Evolutionary conservation across 2,329 filamentous ascomycete species (phyloP), one percentile per base, ranked within the genome.

Genomic region (Drechslerella coelobrocha): DNA sequence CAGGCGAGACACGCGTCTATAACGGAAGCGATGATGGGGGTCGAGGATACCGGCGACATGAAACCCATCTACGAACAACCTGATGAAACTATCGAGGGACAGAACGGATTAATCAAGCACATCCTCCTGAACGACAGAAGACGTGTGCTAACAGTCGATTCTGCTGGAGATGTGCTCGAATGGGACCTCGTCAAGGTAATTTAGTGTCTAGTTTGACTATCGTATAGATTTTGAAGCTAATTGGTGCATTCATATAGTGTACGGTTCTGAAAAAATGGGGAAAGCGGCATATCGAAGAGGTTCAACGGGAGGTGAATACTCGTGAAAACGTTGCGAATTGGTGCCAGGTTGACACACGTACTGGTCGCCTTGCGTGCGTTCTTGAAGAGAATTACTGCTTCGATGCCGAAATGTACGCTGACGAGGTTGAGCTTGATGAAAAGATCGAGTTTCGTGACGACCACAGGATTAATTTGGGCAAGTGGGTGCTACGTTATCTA

Each of bases 381-480:
- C 80, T 99, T 17, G 94, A 99, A 77, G 91, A 92, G 41, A 95
- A 94, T 76, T 95, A 95, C 75, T 97, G 92, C 78, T 99, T 99
- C 75, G 94, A 99, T 79, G 94, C 92, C 14, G 94, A 99, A 77
- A 89, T 96, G 79, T 99, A 99, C 78, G 93, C 92, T 0, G 94
- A 99, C 77, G 92, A 97, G 79, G 81, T 95, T 34, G 83, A 87
- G 41, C 75, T 93, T 60, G 84, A 89, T 9, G 88, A 91, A 72
- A 82, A 85, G n/a, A 82, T 89, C 17, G 88, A 92, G 10, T 96
- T 96, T 77, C 84, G 89, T 63, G 93, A 97, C 75, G 94, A 99
- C 75, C 93, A 97, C 80, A 86, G 94, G 81, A 96, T 90, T 93
- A 97, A 96, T 76, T 86, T 97, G 48, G 94, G 94, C 7, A 96